These are phyloP conservation scores for Fusarium sp. DNA, from an alignment of 2,329 filamentous ascomycete species.

Conservation along the genomic window DNA sequence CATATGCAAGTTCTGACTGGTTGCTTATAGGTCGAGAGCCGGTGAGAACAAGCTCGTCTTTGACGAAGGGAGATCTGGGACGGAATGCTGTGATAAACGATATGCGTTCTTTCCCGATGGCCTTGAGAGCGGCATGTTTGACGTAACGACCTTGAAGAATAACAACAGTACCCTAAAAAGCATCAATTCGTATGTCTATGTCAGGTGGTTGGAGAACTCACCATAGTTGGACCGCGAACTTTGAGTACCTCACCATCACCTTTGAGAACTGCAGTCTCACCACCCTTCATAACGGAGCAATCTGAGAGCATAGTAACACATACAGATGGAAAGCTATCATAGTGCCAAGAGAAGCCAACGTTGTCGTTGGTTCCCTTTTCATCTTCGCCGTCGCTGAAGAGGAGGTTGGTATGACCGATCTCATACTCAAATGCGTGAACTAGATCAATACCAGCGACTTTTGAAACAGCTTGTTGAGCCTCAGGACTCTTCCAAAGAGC, in stretches of 20 bases:
- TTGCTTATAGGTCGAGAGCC: conserved; percentile 69
- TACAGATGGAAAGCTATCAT: conserved; percentile 76
- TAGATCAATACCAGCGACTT: conserved; percentile 67
- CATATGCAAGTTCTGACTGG: conserved; percentile 21
- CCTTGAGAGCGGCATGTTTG: conserved; percentile 71
- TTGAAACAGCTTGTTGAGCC: conserved; percentile 61
- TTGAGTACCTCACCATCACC: conserved; percentile 66
- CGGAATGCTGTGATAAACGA: conserved; percentile 76
- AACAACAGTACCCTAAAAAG: conserved; percentile 67
- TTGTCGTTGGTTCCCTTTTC: conserved; percentile 61
- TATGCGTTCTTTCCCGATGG: conserved; percentile 71
- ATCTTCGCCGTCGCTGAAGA: conserved; percentile 57
- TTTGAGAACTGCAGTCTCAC: conserved; percentile 71
- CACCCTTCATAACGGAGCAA: conserved; percentile 71
- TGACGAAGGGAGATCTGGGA: conserved; percentile 64
- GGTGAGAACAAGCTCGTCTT: conserved; percentile 71
- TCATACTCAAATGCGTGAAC: conserved; percentile 67
- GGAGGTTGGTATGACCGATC: conserved; percentile 68
- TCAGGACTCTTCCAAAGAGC: conserved; percentile 59
- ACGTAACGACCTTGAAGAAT: conserved; percentile 77
- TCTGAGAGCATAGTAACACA: conserved; percentile 77
- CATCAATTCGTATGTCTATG: conserved; percentile 17
- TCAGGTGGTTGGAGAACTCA: conserved; percentile 49
- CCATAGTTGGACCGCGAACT: conserved; percentile 70
- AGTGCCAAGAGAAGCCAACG: conserved; percentile 67